Evolutionary conservation across 2,329 filamentous ascomycete genomes (phyloP), one percentile per base, ranked within the genome.

Genomic region (Chaetomium sp.): DNA sequence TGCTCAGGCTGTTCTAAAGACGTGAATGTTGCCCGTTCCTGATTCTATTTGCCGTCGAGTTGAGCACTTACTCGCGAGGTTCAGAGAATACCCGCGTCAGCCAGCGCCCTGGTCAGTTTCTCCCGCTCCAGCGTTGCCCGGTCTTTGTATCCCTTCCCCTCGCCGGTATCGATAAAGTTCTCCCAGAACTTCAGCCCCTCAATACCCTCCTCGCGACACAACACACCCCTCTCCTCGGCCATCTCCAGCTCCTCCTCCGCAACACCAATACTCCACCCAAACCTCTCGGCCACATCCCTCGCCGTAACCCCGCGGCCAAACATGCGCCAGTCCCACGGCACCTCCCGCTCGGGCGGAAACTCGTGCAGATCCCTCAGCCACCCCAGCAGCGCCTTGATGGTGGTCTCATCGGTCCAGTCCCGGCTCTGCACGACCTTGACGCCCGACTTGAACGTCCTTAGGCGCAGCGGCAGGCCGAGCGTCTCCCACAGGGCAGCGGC

Each of bases 201-300:
- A 16, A 98, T 86, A 4, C 92, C 90, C 72, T 96, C 93, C 75
- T 99, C 95, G 56, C 95, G 88, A 75, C 94, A 98, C 23, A 99
- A 76, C 2, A 88, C 87, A 0, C 95, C 95, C 63, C 85, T 87
- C 75, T 98, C 94, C 76, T 99, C 95, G 0, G 93, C 93, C 94
- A 99, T 97, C 75, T 97, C 91, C 13, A 99, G 82, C 78, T 99
- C 95, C 75, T 98, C 95, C 65, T 90, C 91, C 1, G 95, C 95
- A 25, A 99, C 94, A 9, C 95, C 95, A 8, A 99, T 90, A 75
- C 95, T 98, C 95, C 95, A 99, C 6, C 93, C 92, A 77, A 99
- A 99, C 57, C 87, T 83, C 76, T 96, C 91, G 0, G 95, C 95
- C 0, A 88, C 87, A 73, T 98, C 93, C 74, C 95, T 91, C 1